These are phyloP conservation scores for Acephala macrosclerotiorum DNA, from an alignment of 2,329 filamentous ascomycete genomes.

Conservation along the genomic window DNA sequence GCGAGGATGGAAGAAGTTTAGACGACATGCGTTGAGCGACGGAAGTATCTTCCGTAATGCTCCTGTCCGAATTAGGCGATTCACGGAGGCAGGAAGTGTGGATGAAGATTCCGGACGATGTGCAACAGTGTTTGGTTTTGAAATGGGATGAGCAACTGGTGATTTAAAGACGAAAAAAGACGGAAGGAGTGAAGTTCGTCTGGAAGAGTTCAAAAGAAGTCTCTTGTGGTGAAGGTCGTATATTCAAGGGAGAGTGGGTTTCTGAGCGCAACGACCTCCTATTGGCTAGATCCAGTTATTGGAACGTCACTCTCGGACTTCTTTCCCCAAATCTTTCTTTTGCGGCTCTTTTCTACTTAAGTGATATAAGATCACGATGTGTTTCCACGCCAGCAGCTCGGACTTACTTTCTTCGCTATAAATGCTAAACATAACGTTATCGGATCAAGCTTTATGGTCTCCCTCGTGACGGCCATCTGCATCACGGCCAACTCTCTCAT, in stretches of 20 bases:
- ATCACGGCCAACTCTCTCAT: conserved; percentile 22
- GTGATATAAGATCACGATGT: neutral
- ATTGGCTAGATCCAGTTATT: neutral
- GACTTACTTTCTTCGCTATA: neutral
- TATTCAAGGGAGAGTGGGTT: neutral
- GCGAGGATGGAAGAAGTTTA: conserved; percentile 13
- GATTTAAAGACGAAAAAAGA: neutral
- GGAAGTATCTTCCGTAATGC: conserved; percentile 19
- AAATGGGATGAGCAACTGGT: conserved; percentile 8
- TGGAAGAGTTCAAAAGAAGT: neutral
- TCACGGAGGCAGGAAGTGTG: conserved; percentile 11
- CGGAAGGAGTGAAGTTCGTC: neutral
- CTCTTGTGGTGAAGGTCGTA: neutral
- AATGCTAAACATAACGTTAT: too few relatives aligned
- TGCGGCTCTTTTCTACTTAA: neutral
- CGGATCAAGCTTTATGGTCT: neutral
- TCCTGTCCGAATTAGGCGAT: conserved; percentile 5
- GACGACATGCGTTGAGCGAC: conserved; percentile 4
- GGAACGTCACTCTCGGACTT: conserved; percentile 4
- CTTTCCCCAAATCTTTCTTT: neutral
- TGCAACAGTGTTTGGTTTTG: conserved; percentile 22
- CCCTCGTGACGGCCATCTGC: neutral
- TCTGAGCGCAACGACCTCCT: neutral
- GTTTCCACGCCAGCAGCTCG: neutral
- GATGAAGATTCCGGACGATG: conserved; percentile 19